Evolutionary conservation across 768 basidiomycete genomes (phyloP).

Genomic region (Solioccasus polychromus): DNA sequence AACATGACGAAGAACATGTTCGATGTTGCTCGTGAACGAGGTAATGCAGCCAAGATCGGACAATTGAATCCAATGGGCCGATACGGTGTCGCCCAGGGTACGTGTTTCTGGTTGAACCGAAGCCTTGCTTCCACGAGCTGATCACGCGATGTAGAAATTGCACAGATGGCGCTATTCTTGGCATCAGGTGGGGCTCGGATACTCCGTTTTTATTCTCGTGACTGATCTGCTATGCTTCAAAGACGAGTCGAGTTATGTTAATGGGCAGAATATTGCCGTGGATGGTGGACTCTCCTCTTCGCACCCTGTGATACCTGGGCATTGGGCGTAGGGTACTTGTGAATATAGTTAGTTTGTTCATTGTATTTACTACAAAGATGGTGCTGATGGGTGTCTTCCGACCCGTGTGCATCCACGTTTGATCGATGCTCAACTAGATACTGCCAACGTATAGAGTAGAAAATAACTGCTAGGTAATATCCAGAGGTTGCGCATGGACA

Average conservation of each 20-base stretch:
- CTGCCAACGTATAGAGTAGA: no score
- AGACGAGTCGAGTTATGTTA: constrained; percentile 92
- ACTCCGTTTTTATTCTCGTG: constrained; percentile 1
- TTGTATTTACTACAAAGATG: neutral
- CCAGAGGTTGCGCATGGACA: no score
- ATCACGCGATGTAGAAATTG: constrained; percentile 62
- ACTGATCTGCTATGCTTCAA: constrained; percentile 8
- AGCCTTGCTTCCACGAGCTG: constrained; percentile 6
- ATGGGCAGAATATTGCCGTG: constrained; percentile 82
- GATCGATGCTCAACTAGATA: no score
- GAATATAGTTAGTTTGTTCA: neutral
- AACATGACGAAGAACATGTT: constrained; percentile 85
- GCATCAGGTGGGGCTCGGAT: constrained; percentile 64
- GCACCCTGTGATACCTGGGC: constrained; percentile 75
- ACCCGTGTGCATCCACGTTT: no score
- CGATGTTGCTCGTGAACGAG: constrained; percentile 70
- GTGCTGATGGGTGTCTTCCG: no score
- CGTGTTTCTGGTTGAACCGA: constrained; percentile 5
- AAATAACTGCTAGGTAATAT: no score
- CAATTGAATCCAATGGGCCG: constrained; percentile 77
- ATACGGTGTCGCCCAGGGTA: constrained; percentile 80
- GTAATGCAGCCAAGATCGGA: constrained; percentile 74
- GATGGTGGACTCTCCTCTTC: constrained; percentile 86
- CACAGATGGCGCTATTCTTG: constrained; percentile 79
- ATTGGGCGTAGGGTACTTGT: constrained; percentile 52